Evolutionary conservation across 2,329 filamentous ascomycete species (phyloP), one percentile per base, ranked within the genome.

Genomic region (Decorospora gaudefroyi): DNA sequence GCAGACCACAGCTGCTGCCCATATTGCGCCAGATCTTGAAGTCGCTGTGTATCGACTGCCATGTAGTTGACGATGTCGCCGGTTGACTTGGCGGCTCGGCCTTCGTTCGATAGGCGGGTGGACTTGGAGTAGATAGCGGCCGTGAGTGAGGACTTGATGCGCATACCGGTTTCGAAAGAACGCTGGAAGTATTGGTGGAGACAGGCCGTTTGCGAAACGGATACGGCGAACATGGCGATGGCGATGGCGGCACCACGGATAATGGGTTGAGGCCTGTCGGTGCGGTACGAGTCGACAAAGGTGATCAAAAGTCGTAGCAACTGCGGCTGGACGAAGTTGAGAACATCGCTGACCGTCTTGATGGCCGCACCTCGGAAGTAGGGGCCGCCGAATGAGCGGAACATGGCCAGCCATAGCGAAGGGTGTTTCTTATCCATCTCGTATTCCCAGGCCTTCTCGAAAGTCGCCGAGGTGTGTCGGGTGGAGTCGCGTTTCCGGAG

Each of bases 31-130:
- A 99, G 76, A 72, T 99, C 93, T 63, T 96, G 88, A 12, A 99
- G 79, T 55, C 95, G 86, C 72, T 99, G 93, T 10, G 92, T 92
- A 68, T 99, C 93, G 7, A 99, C 92, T 31, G 95, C 93, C 92
- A 99, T 99, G 73, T 96, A 93, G 68, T 99, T 99, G 68, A 99
- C 93, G 64, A 99, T 97, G 64, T 99, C 95, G 44, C 93, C 93
- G 0, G 93, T 99, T 0, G 89, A 88, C 74, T 97, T 96, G 30
- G 84, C 74, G 2, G 90, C 81, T 40, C 92, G 83, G 6, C 93
- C 93, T 72, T 99, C 93, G 61, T 95, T 97, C 4, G 92, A 97
- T 12, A 99, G 78, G 53, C 83, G 86, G 51, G 97, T 78, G 0
- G 91, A 87, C 74, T 99, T 99, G 46, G 85, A 82, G 70, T 99